phyloP scores from a whole-genome alignment of 805 yeast genomes.

The Komagataella mondaviorum region DNA sequence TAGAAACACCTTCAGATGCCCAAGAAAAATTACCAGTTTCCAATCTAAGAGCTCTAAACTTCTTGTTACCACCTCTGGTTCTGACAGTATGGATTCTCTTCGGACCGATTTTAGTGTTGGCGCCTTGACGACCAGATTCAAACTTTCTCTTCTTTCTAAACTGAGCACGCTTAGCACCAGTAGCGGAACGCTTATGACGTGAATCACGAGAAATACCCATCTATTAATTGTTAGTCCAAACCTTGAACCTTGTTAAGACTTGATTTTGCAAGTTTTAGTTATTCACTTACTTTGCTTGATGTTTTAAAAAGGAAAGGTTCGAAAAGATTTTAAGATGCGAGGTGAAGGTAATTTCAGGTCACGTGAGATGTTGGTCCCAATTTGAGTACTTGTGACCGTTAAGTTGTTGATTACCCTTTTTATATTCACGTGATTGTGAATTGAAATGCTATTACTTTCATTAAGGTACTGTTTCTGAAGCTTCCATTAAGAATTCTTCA shows the following conservation, averaged over 20 bases:
- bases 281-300: background rate
- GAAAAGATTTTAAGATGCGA: background rate
- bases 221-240: background rate
- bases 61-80: constrained; percentile 99
- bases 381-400: background rate
- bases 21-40: constrained; percentile 99
- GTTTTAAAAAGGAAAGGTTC: background rate
- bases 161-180: constrained; percentile 99
- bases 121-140: constrained; percentile 99
- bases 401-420: background rate
- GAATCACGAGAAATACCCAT: constrained; percentile 99
- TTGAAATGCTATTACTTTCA: too few species aligned
- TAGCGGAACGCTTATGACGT: constrained; percentile 99
- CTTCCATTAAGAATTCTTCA: background rate
- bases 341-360: background rate
- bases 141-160: constrained; percentile 99
- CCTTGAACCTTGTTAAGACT: background rate
- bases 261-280: background rate
- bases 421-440: background rate
- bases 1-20: constrained; percentile 98
- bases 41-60: constrained; percentile 98
- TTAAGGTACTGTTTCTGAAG: too few species aligned
- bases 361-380: background rate
- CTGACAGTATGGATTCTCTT: constrained; percentile 99
- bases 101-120: constrained; percentile 97